Conservation (phyloP, 768 basidiomycete genomes). For the Phylloporus scabripes region DNA sequence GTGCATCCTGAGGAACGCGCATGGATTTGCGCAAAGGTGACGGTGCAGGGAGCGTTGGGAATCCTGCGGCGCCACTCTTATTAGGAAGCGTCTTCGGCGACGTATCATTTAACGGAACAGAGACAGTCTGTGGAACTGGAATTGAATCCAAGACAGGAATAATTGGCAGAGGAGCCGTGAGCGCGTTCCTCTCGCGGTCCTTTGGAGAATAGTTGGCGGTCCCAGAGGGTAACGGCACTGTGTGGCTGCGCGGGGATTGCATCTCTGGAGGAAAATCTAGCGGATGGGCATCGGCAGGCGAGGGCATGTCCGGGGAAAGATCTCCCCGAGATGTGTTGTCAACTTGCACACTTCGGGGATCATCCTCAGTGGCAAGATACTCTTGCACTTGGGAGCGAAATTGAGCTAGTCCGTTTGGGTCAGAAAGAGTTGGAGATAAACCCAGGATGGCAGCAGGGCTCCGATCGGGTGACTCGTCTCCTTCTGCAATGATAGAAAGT, state of each 20-base stretch:
- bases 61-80: constrained; percentile 40
- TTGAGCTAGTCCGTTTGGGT: not conserved
- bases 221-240: constrained; percentile 18
- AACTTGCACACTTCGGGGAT: not conserved
- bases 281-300: constrained; percentile 33
- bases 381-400: not conserved
- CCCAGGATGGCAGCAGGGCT: constrained; percentile 9
- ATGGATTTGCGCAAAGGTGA: constrained; percentile 66
- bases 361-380: not conserved
- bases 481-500: constrained; percentile 68
- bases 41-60: constrained; percentile 64
- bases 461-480: constrained; percentile 53
- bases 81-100: constrained; percentile 26
- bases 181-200: constrained; percentile 14
- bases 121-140: constrained; percentile 16
- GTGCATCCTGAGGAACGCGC: constrained; percentile 44
- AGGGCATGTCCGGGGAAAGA: constrained; percentile 20
- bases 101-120: constrained; percentile 34
- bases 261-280: constrained; percentile 32
- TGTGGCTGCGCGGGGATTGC: constrained; percentile 8
- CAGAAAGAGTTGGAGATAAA: not conserved
- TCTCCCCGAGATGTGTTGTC: constrained; percentile 6
- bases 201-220: constrained; percentile 1
- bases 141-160: constrained; percentile 8
- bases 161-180: constrained; percentile 22